Percentiles rank a stretch among this genome's conserved stretches.
These are phyloP conservation scores for Hemileccinum rubropunctum DNA, from an alignment of 768 basidiomycete species.

Conservation along the genomic window DNA sequence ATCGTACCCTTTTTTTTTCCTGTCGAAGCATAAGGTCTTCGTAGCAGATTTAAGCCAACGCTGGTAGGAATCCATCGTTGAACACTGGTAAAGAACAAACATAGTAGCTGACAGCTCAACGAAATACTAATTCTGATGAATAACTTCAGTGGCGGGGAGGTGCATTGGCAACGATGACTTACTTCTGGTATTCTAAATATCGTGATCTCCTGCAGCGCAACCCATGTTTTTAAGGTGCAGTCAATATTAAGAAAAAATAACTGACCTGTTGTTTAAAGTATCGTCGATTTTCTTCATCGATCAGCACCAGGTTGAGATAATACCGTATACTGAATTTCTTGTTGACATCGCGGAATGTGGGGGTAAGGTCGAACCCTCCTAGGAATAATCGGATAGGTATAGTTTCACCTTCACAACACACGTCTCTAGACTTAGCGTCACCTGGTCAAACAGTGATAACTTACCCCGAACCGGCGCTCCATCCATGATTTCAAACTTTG, in stretches of 20 bases:
- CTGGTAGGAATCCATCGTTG: constrained; percentile 1
- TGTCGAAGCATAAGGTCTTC: background rate
- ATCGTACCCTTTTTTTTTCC: constrained; percentile 1
- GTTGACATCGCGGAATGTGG: constrained; percentile 98
- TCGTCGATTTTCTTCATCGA: constrained; percentile 96
- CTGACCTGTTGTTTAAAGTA: constrained; percentile 95
- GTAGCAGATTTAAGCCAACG: constrained; percentile 4
- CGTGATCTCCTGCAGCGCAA: constrained; percentile 66
- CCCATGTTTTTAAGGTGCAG: background rate
- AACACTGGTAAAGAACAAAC: constrained; percentile 3
- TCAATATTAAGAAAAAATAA: background rate
- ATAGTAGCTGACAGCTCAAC: constrained; percentile 1
- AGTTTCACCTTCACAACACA: constrained; percentile 72
- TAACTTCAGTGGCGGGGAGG: constrained; percentile 1
- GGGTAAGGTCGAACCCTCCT: constrained; percentile 96
- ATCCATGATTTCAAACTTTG: constrained; percentile 99
- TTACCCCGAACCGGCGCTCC: constrained; percentile 93
- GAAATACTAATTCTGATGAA: constrained; percentile 34
- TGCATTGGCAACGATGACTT: constrained; percentile 15
- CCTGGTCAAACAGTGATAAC: constrained; percentile 10
- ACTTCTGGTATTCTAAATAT: constrained; percentile 90
- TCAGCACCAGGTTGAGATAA: constrained; percentile 94
- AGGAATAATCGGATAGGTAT: constrained; percentile 98
- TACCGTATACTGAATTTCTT: constrained; percentile 98
- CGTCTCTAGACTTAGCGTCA: background rate